phyloP scores from a whole-genome alignment of 306 rosid species.

The Rosa chinensis region DNA sequence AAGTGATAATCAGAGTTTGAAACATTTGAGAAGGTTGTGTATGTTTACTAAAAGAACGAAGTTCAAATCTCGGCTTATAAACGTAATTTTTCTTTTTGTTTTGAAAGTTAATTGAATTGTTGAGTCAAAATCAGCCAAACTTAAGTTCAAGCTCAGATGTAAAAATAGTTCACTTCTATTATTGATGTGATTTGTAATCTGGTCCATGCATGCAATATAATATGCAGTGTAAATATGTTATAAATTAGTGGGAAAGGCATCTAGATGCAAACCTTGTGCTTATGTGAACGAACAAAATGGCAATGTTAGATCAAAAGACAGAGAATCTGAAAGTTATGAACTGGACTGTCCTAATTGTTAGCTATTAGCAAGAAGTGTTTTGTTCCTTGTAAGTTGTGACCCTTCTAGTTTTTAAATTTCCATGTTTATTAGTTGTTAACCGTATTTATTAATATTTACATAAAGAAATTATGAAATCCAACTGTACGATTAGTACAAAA shows the following conservation, averaged over 20 bases:
- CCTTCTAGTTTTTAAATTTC: background rate
- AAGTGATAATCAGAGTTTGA: too few relatives aligned
- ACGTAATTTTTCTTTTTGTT: too few relatives aligned
- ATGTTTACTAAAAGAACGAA: too few relatives aligned
- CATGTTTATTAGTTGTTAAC: background rate
- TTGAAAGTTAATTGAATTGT: too few relatives aligned
- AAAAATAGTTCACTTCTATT: background rate
- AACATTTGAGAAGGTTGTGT: too few relatives aligned
- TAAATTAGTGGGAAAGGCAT: background rate
- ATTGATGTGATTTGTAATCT: background rate
- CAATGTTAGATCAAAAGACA: background rate
- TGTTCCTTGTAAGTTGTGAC: background rate
- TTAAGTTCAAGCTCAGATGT: too few relatives aligned
- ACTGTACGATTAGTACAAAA: background rate
- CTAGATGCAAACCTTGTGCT: background rate
- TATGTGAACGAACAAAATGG: background rate
- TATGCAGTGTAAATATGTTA: background rate
- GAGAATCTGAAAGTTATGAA: background rate
- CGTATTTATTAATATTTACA: background rate
- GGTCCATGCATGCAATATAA: background rate
- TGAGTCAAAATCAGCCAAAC: too few relatives aligned
- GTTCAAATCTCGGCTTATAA: too few relatives aligned
- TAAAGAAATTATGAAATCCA: background rate
- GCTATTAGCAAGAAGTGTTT: background rate
- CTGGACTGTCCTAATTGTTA: background rate